Base-by-base conservation (phyloP, 2,329 filamentous ascomycete species). In the Cladosporium sp. region DNA sequence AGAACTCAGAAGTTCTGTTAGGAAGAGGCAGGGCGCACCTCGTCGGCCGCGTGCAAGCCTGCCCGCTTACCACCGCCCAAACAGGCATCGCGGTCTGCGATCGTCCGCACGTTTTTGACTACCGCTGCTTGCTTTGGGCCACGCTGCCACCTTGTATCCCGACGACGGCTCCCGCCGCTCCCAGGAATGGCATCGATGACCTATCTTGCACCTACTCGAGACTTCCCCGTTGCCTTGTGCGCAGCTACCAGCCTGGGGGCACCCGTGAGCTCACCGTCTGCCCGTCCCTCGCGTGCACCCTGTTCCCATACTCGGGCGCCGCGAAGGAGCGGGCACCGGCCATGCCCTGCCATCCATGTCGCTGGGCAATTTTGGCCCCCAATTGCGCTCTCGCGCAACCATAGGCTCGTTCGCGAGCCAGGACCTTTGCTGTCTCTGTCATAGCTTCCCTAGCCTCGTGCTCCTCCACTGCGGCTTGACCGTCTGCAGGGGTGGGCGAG, bases 401-500 rank as follows among this genome's bases (percentile, higher is more conserved):
- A 63, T 63, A 62, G 60, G 60, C 26, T 34, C 43, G 49, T 43
- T 63, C 60, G 60, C 49, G 48, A 43, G 54, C 51, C 48, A 54
- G 60, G 60, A 36, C 60, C 60, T 54, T 51, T 30, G 43, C 58
- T 61, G 46, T 26, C 58, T 61, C 58, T 32, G 60, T 63, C 60
- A 63, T 63, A 54, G 60, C 60, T 39, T 30, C 18, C 60, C 43
- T 63, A 63, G 60, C 60, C 60, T 63, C 49, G 60, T 56, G 60
- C 60, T 63, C 60, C 48, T 63, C 60, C 58, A 48, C 46, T 61
- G 60, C 60, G 60, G 60, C 60, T 63, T 63, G 60, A 46, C 60
- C 60, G 60, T 63, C 60, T 63, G 60, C 60, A 63, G 60, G 60
- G 60, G 60, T 56, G 54, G n/a, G n/a, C 34, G 32, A 63, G 39